Evolutionary conservation across 2,329 filamentous ascomycete genomes (phyloP), one percentile per base, ranked within the genome.

Genomic region (Nemania bipapillata): DNA sequence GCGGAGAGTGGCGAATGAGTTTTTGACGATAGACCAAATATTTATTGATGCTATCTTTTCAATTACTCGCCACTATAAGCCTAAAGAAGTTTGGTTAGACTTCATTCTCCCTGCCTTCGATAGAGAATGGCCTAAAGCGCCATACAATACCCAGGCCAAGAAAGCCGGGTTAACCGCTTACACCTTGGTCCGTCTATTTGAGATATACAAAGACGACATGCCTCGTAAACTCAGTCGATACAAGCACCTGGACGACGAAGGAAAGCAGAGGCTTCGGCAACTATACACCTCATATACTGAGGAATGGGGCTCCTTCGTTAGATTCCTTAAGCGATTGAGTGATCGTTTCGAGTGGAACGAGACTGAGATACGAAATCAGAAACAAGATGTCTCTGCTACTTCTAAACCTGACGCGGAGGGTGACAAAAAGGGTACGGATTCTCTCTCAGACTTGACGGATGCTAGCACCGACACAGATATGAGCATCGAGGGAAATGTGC

Each of bases 41-140:
- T 70, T 71, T 42, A 71, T 77, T 15, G 52, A 69, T 1, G 56
- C 50, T 0, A 70, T 82, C 3, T 77, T 80, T 55, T 66, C 75
- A 7, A 54, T 74, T 12, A 56, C 74, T 30, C 42, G 42, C 8
- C 7, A 26, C 2, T 54, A 47, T 22, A 17, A 50, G 7, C 69
- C 73, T 17, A 37, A 69, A 4, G 59, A 75, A 1, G 63, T 78
- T 5, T 81, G 80, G 80, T 37, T 70, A 0, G 42, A 75, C 30
- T 65, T 75, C n/a, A 60, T 81, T 15, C 32, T 67, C 24, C 63
- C 57, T 20, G 70, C 70, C 5, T 52, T 78, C 3, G 54, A 72
- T 8, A 65, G 68, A 22, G 61, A 61, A 40, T 73, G 68, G 53
- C 73, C 74, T 1, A 63, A 65, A 49, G 52, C 64, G 22, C 72